These are phyloP conservation scores for Phoenix dactylifera DNA, from an alignment of 176 grass and related monocot genomes.

Conservation along the genomic window DNA sequence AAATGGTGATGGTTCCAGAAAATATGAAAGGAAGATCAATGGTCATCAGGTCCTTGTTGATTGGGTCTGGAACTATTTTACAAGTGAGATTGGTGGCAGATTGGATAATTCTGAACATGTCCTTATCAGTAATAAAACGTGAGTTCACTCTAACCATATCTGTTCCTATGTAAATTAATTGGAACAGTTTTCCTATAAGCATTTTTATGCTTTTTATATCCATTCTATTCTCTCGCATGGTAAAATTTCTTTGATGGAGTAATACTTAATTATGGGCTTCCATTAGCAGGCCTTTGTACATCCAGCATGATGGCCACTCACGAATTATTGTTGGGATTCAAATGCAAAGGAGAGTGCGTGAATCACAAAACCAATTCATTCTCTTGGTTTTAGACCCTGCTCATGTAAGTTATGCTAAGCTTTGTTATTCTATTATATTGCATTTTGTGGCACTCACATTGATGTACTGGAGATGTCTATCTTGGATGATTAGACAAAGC, in stretches of 20 bases:
- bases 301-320: conserved; percentile 94
- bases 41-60: conserved; percentile 63
- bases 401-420: conserved; percentile 48
- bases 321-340: conserved; percentile 96
- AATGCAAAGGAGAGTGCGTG: conserved; percentile 47
- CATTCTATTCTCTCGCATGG: too few relatives aligned
- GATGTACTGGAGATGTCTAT: not conserved
- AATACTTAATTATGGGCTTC: conserved; percentile 1
- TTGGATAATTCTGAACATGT: conserved; percentile 30
- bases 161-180: too few relatives aligned
- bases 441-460: not conserved
- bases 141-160: conserved; percentile 14
- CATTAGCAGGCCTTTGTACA: conserved; percentile 63
- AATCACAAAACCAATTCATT: conserved; percentile 38
- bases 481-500: not conserved
- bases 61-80: conserved; percentile 96
- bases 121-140: conserved; percentile 68
- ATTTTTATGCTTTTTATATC: too few relatives aligned
- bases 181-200: too few relatives aligned
- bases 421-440: not conserved
- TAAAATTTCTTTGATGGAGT: not conserved
- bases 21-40: conserved; percentile 4
- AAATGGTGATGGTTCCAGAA: conserved; percentile 11
- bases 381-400: conserved; percentile 73
- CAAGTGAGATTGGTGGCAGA: conserved; percentile 22